Base-by-base conservation (phyloP, 1,139 yeast species). In the Lodderomyces metapsilosis region DNA sequence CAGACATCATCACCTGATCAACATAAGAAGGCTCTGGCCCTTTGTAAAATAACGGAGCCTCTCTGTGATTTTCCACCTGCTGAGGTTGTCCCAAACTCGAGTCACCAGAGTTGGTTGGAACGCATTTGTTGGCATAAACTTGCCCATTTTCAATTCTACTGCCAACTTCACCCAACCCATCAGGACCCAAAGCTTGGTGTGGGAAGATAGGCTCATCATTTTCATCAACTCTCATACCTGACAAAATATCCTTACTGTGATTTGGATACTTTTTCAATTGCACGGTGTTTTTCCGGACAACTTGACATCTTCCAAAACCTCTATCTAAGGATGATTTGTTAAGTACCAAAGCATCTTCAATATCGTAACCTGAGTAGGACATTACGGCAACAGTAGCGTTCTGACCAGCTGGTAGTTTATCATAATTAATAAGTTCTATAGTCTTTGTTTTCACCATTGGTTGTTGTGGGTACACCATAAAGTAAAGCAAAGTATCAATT, bases 391-490 rank as follows among this genome's bases (percentile, higher is more conserved):
- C 98, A 1, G 96, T 88, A 7, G 99, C 99, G 61, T 92, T 92
- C 64, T 92, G 98, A 4, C 99, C 99, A 3, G 99, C 99, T 4
- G 99, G 99, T 37, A 92, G 73, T 62, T 92, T 91, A 64, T 94
- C 98, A 59, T 91, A 92, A 49, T 91, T 88, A 49, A 94, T 92
- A 47, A 92, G 73, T 66, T 94, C 99, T 52, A 92, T 92, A 1
- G 99, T 94, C 61, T 91, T 88, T 5, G 98, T 89, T 66, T 92
- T 92, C 24, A 94, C 99, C 97, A 92, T 88, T 1, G 99, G 99
- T 60, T 91, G 97, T 65, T 92, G 98, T 7, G 99, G 99, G 60
- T 94, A 92, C 13, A 91, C 96, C 96, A 92, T 88, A 53, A 92
- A 74, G 61, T 92, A 92, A 50, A 94, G 71, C 55, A 92, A 69